Conservation (phyloP, 495 filamentous ascomycete genomes). For the Aspergillus leporis region DNA sequence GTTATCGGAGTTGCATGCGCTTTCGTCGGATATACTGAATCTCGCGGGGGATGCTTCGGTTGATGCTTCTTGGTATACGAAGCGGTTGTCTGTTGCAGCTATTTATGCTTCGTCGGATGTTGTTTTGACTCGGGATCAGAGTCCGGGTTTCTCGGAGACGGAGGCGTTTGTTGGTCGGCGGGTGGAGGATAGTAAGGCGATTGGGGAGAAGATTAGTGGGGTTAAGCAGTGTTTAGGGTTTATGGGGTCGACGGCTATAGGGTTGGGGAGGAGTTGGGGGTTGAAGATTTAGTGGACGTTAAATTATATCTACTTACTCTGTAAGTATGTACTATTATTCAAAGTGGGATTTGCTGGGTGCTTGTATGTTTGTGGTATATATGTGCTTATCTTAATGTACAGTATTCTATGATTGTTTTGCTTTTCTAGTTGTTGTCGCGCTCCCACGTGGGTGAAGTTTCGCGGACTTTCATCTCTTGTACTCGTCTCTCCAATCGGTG, state of each 20-base stretch:
- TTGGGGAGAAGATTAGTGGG: slow-evolving; percentile 59
- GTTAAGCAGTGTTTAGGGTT: slow-evolving; percentile 77
- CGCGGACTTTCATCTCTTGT: slow-evolving; percentile 5
- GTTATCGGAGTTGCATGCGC: slow-evolving; percentile 71
- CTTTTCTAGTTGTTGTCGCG: background rate
- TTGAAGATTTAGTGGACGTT: slow-evolving; percentile 41
- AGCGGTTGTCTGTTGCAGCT: slow-evolving; percentile 71
- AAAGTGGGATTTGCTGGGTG: slow-evolving; percentile 1
- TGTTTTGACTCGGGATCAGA: slow-evolving; percentile 87
- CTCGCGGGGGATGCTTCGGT: slow-evolving; percentile 80
- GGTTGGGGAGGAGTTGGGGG: slow-evolving; percentile 47
- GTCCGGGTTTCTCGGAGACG: slow-evolving; percentile 66
- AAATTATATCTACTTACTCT: slow-evolving; percentile 4
- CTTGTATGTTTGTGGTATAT: background rate
- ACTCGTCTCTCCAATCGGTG: slow-evolving; percentile 21
- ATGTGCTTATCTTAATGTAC: slow-evolving; percentile 4
- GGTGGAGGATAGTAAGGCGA: slow-evolving; percentile 63
- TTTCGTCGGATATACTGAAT: slow-evolving; percentile 85
- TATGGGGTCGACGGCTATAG: slow-evolving; percentile 56
- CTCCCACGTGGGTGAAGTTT: background rate
- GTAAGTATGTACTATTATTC: slow-evolving; percentile 17
- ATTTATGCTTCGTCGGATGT: slow-evolving; percentile 87
- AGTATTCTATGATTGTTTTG: background rate
- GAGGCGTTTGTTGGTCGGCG: slow-evolving; percentile 75
- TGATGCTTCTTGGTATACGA: slow-evolving; percentile 89